A percentile compares a stretch with the other conserved stretches of the same genome.
These are phyloP conservation scores for Periglandula ipomoeae DNA, from an alignment of 2,329 filamentous ascomycete genomes.

Conservation along the genomic window DNA sequence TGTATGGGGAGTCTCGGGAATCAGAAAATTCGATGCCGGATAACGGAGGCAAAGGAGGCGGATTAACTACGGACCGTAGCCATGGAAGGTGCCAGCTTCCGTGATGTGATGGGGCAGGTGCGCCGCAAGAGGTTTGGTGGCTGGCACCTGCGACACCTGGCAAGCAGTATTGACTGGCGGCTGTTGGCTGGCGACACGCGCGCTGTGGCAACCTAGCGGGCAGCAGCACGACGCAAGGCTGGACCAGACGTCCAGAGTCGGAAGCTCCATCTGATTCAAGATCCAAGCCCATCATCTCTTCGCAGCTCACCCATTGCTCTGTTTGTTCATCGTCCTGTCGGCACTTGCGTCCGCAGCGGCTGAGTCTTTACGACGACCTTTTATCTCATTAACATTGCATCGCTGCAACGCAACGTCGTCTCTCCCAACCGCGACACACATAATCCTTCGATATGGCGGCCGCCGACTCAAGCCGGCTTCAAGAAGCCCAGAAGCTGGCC, in stretches of 20 bases:
- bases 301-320: not conserved
- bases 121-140: slow-evolving; percentile 1
- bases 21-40: slow-evolving; percentile 20
- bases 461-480: slow-evolving; percentile 58
- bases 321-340: not conserved
- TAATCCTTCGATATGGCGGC: slow-evolving; percentile 38
- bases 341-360: not conserved
- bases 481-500: slow-evolving; percentile 77
- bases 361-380: not conserved
- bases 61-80: slow-evolving; percentile 21
- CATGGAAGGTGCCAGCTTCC: slow-evolving; percentile 12
- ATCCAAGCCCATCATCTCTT: not conserved
- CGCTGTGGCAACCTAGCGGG: slow-evolving; percentile 26
- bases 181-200: slow-evolving; percentile 10
- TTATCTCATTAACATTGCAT: not conserved
- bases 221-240: not conserved
- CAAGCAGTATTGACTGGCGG: not conserved
- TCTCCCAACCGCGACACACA: not conserved
- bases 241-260: not conserved
- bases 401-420: not conserved
- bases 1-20: not conserved
- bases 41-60: slow-evolving; percentile 11
- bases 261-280: not conserved
- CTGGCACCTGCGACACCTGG: not conserved
- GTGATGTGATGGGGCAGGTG: too few relatives aligned